Evolutionary conservation across 306 rosid genomes (phyloP).

Genomic region (Vigna mungo): DNA sequence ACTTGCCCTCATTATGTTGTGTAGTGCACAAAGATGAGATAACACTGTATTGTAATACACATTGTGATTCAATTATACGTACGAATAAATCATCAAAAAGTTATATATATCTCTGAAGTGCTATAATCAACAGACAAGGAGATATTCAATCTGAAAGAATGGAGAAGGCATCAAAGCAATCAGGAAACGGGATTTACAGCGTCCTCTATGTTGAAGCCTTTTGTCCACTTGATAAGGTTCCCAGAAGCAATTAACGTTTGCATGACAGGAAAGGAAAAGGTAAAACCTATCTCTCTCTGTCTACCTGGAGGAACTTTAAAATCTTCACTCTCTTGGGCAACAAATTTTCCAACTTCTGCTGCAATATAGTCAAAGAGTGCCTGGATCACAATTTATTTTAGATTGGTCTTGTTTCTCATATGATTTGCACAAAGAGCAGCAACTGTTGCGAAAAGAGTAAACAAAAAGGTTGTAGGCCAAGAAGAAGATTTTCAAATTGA

Average conservation of each 20-base stretch:
- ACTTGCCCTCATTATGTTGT: neutral
- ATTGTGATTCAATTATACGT: neutral
- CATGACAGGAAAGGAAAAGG: conserved; percentile 93
- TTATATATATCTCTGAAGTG: conserved; percentile 3
- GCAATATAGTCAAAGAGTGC: conserved; percentile 91
- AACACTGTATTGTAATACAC: neutral
- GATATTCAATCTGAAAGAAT: conserved; percentile 34
- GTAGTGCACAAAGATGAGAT: conserved; percentile 1
- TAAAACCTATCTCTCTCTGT: conserved; percentile 95
- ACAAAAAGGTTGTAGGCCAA: neutral
- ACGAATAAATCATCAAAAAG: conserved; percentile 10
- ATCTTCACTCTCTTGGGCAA: conserved; percentile 76
- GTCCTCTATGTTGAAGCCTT: conserved; percentile 87
- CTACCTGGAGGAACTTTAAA: conserved; percentile 72
- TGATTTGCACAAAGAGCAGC: conserved; percentile 3
- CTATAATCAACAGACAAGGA: conserved; percentile 5
- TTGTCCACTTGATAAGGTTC: conserved; percentile 93
- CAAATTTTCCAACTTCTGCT: conserved; percentile 79
- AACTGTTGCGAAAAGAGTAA: conserved; percentile 20
- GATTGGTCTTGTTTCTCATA: conserved; percentile 41
- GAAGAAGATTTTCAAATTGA: conserved; percentile 9
- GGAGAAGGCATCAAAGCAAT: conserved; percentile 41
- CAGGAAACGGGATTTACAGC: conserved; percentile 53
- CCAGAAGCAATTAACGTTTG: conserved; percentile 89
- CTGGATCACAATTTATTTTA: conserved; percentile 59